Base-by-base conservation (phyloP, 2,329 filamentous ascomycete species). In the Claviceps pazoutovae region DNA sequence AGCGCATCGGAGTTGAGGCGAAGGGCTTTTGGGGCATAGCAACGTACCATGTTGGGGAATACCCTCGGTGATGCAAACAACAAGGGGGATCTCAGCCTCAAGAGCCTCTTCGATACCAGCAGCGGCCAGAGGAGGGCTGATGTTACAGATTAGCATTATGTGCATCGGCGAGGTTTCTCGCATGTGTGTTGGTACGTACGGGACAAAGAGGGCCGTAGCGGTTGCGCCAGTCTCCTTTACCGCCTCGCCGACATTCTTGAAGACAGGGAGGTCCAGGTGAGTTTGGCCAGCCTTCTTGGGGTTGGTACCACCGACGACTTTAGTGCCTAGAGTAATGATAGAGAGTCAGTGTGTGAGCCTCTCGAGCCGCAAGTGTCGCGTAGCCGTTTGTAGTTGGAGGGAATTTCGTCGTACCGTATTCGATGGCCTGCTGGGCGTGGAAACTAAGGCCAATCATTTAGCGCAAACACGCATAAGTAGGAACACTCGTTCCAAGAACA, bases 11-110 rank as follows among this genome's bases (percentile, higher is more conserved):
- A 39, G 42, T 13, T 38, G 19, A 21, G 19, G 13, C 9, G 39
- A 23, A 21, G 43, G n/a, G 8, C 11, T 45, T 44, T 44, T 14
- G 50, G 13, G 17, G 11, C 34, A 26, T 49, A 51, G 50, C 46
- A 53, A 68, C 80, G 62, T 79, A 91, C 88, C 90, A 72, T 96
- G 89, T 74, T 96, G 91, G 61, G 90, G 91, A 63, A 96, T 96
- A 68, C 91, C 91, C 78, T 97, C 91, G 55, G 91, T 97, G 66
- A 97, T 97, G 71, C 90, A 96, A 64, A 98, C 93, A 62, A 94
- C 86, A 56, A 98, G 82, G 59, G 89, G 88, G 54, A 98, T 84
- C 74, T 98, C 93, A 60, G 93, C 93, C 61, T 78, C 74, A 66
- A 98, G 83, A 61, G 93, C 93, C 75, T 98, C 93, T 74, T 97